Evolutionary conservation across 2,329 filamentous ascomycete genomes (phyloP), one percentile per base, ranked within the genome.

Genomic region (Sordariomycetes sp.): DNA sequence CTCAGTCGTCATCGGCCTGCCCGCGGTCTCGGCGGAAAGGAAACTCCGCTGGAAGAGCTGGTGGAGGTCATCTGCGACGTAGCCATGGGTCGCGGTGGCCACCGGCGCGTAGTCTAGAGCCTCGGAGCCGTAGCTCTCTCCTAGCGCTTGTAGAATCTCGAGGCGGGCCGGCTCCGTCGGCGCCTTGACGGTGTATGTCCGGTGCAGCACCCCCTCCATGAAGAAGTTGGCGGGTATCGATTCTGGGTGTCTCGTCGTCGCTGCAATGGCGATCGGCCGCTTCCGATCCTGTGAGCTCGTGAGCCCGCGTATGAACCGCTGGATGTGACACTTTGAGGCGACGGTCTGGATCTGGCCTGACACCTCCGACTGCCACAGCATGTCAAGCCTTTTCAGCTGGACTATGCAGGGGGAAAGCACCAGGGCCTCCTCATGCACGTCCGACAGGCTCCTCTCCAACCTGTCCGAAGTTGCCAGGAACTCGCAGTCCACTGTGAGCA

Each of bases 361-460:
- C 3, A 54, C 50, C 35, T 56, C 45, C 22, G 59, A 58, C 17
- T 54, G 53, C 57, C 59, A 59, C 7, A 61, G 86, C 58, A 63
- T 61, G 69, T 99, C 91, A 56, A 97, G 89, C 63, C 96, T 87
- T 63, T 96, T 90, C 58, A 97, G 87, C 65, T 96, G 95, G 4
- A 99, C 79, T 5, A 99, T 76, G 65, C 90, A 95, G 0, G 94
- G 94, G 0, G 92, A 91, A 42, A 91, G 78, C 57, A 82, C 80
- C 67, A 89, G 89, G 0, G 94, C 94, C 65, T 94, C 89, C 13
- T 97, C 60, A 1, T 74, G 62, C 1, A 70, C 71, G 24, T 75
- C 73, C 2, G 64, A 63, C 0, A 75, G 59, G 36, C 67, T 70
- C 62, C 67, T 73, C 39, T 70, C 69, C 58, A 72, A 61, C 32